Evolutionary conservation across 2,329 filamentous ascomycete genomes (phyloP), one percentile per base, ranked within the genome.

Genomic region (Bimuria novae-zelandiae): DNA sequence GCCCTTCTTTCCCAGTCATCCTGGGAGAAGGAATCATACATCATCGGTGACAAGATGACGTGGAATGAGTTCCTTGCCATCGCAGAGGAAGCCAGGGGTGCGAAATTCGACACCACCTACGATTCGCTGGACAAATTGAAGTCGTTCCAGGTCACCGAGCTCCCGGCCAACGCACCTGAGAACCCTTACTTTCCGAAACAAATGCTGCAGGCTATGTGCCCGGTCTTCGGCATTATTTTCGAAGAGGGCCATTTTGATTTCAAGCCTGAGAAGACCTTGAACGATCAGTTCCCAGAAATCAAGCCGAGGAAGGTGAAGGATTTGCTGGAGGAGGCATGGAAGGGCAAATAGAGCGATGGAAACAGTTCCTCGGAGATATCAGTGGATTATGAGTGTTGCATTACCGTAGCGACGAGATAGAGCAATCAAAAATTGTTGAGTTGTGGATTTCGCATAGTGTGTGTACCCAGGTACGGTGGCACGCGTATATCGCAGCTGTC

Each of bases 11-110:
- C 75, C 14, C 53, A 76, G 16, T 60, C 72, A 4, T 68, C 70
- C 19, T 82, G 81, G 80, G 73, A 76, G 2, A 69, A 74, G 33
- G 63, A 69, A 14, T 55, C 30, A 12, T 11, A 27, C 14, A 23
- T 69, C 3, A 19, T 33, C 4, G 50, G 53, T 29, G 51, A 59
- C n/a, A 49, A 22, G 33, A 7, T 52, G 16, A 54, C 53, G 7
- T 49, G 23, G 36, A 56, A 56, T n/a, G 53, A 59, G 33, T 51
- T 56, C 19, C 5, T 57, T 36, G 19, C 7, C 35, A 7, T 43
- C 16, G 51, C 47, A 2, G 51, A 54, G 47, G 54, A 54, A 23
- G 37, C 23, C 14, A 14, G 10, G 27, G 46, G 23, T 51, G 29
- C 36, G 36, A 30, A 30, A 25, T 56, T 53, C 40, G 46, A 32